A percentile compares a stretch with the other conserved stretches of the same genome.
These are phyloP conservation scores for Fusarium verticillioides DNA, from an alignment of 2,329 filamentous ascomycete genomes.

Conservation along the genomic window DNA sequence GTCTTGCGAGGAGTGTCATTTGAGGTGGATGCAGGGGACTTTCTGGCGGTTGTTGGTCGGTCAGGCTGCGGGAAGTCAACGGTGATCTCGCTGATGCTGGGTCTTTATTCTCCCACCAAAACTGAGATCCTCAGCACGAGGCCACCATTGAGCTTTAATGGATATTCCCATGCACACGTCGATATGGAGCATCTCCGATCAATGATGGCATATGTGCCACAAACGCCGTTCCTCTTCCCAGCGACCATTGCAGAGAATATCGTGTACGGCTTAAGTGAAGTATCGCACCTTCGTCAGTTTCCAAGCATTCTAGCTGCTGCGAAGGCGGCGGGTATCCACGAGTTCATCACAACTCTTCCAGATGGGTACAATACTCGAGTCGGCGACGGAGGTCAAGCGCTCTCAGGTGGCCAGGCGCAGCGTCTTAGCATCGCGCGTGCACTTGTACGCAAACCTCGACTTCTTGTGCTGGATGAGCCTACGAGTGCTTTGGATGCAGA, in stretches of 20 bases:
- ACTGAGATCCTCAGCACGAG: not conserved
- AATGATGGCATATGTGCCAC: constrained; percentile 74
- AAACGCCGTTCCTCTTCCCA: constrained; percentile 81
- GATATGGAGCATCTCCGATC: constrained; percentile 70
- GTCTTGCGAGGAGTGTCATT: constrained; percentile 76
- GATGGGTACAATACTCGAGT: constrained; percentile 70
- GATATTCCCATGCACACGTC: constrained; percentile 65
- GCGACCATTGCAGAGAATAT: constrained; percentile 84
- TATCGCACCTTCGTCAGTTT: constrained; percentile 60
- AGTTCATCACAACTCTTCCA: constrained; percentile 79
- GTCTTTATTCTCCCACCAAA: constrained; percentile 68
- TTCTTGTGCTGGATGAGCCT: constrained; percentile 88
- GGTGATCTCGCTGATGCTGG: constrained; percentile 77
- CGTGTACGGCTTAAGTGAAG: constrained; percentile 74
- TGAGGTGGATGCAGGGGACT: constrained; percentile 69
- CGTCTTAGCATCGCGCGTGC: constrained; percentile 84
- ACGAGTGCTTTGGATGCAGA: constrained; percentile 82
- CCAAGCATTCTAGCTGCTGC: constrained; percentile 63
- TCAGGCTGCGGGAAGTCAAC: constrained; percentile 96
- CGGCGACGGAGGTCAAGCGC: constrained; percentile 77
- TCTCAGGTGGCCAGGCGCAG: constrained; percentile 88
- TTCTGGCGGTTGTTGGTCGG: constrained; percentile 81
- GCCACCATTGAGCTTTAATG: constrained; percentile 66
- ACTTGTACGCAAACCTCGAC: constrained; percentile 73
- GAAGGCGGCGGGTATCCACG: constrained; percentile 73